phyloP scores from a whole-genome alignment of 192 early-diverging fungal species.

The Coemansia sp. region DNA sequence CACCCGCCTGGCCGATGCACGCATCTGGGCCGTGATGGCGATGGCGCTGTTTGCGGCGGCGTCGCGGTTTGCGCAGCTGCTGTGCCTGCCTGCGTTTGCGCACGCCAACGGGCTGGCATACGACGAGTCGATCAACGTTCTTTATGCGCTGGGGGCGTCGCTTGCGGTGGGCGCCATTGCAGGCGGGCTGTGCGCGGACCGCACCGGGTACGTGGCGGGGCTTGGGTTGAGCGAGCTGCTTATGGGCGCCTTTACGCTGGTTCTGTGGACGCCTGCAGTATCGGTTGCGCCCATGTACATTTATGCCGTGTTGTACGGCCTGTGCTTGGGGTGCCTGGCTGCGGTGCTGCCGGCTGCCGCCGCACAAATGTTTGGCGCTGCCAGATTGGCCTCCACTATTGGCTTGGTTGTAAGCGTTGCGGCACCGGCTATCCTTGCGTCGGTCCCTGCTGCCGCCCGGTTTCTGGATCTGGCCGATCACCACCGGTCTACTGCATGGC shows the following conservation, averaged over 20 bases:
- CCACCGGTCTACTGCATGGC: slow-evolving; percentile 12
- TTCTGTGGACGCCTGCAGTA: slow-evolving; percentile 20
- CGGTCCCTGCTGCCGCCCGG: slow-evolving; percentile 22
- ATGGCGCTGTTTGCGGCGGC: slow-evolving; percentile 27
- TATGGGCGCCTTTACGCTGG: slow-evolving; percentile 31
- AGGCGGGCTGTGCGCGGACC: slow-evolving; percentile 24
- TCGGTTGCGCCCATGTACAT: slow-evolving; percentile 25
- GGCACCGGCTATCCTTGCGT: slow-evolving; percentile 18
- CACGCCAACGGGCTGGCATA: slow-evolving; percentile 1
- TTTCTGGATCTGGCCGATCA: slow-evolving; percentile 16
- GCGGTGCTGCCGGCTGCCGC: slow-evolving; percentile 22
- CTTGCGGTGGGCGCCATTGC: slow-evolving; percentile 13
- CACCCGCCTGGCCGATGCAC: slow-evolving; percentile 6
- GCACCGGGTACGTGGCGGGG: slow-evolving; percentile 25
- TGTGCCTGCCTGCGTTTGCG: slow-evolving; percentile 38
- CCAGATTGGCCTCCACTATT: slow-evolving; percentile 24
- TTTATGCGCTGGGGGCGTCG: slow-evolving; percentile 32
- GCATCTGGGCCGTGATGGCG: slow-evolving; percentile 22
- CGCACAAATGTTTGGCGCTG: slow-evolving; percentile 40
- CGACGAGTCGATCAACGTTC: slow-evolving; percentile 7
- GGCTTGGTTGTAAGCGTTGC: slow-evolving; percentile 21
- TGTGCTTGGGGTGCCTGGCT: slow-evolving; percentile 22
- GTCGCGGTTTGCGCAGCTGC: slow-evolving; percentile 27
- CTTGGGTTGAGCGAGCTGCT: slow-evolving; percentile 32
- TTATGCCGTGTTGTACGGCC: slow-evolving; percentile 31